phyloP scores from a whole-genome alignment of 2,329 filamentous ascomycete genomes.

The Dothistroma pini region DNA sequence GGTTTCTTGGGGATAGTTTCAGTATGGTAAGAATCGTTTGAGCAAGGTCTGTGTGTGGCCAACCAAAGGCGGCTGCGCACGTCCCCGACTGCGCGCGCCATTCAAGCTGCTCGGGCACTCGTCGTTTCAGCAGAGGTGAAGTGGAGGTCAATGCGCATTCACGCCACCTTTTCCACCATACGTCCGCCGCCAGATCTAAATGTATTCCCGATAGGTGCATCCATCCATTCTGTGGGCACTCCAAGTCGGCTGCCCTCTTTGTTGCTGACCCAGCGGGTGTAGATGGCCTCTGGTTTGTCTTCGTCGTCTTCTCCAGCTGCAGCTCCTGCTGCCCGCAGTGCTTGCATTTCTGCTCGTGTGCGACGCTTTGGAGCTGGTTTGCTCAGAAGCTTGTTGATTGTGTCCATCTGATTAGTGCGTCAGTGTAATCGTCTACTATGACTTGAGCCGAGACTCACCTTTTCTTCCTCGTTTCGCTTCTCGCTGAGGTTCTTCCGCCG shows the following conservation, averaged over 20 bases:
- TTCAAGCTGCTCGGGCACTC: neutral
- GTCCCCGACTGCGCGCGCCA: too few species aligned
- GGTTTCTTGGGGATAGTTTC: too few species aligned
- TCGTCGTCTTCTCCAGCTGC: slow-evolving; percentile 45
- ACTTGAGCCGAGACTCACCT: slow-evolving; percentile 44
- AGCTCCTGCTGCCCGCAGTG: slow-evolving; percentile 46
- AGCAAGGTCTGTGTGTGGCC: too few species aligned
- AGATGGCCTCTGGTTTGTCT: slow-evolving; percentile 49
- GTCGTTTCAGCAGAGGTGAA: neutral
- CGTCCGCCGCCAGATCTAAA: slow-evolving; percentile 42
- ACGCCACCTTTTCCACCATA: slow-evolving; percentile 16
- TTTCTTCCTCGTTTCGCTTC: slow-evolving; percentile 75
- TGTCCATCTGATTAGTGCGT: slow-evolving; percentile 65
- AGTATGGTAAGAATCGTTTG: too few species aligned
- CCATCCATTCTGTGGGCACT: slow-evolving; percentile 66
- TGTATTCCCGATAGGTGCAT: slow-evolving; percentile 57
- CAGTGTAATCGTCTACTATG: neutral
- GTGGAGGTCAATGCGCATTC: neutral
- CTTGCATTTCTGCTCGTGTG: slow-evolving; percentile 47
- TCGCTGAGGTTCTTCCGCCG: slow-evolving; percentile 70
- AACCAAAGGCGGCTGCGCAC: too few species aligned
- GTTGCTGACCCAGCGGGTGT: slow-evolving; percentile 68
- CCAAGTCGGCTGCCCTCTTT: slow-evolving; percentile 62
- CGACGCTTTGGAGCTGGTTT: slow-evolving; percentile 72
- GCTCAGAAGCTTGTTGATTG: slow-evolving; percentile 84